Conservation (phyloP, 305 asterid species). For the Solanum chacoense region DNA sequence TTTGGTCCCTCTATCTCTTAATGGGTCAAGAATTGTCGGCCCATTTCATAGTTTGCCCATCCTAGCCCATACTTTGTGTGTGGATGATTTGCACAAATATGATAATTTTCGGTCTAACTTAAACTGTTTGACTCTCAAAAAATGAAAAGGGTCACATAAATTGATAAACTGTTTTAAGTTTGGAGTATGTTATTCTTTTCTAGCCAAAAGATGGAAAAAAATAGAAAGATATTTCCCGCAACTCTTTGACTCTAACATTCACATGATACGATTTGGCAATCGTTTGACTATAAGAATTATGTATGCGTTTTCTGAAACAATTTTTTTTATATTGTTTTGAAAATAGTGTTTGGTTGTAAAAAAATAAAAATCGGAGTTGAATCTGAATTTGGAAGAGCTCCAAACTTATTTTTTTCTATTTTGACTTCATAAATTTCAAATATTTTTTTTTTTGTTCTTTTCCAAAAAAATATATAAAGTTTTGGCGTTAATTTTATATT, state of each 20-base stretch:
- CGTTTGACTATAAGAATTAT: neutral
- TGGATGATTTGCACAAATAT: neutral
- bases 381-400: neutral
- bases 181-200: no score
- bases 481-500: no score
- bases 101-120: fast-evolving
- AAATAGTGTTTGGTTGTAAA: neutral
- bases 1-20: neutral
- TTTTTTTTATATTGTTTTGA: neutral
- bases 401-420: neutral
- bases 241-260: neutral
- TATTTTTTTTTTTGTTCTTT: no score
- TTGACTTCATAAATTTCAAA: no score
- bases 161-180: no score
- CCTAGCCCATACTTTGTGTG: neutral
- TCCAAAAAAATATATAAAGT: no score
- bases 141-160: no score
- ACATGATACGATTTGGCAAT: no score
- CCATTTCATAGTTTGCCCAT: neutral
- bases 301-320: no score
- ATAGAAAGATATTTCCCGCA: neutral
- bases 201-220: neutral
- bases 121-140: fast-evolving
- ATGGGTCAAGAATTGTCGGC: neutral
- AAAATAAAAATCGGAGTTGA: neutral